phyloP scores from a whole-genome alignment of 192 early-diverging fungal genomes.

The Coemansia reversa region DNA sequence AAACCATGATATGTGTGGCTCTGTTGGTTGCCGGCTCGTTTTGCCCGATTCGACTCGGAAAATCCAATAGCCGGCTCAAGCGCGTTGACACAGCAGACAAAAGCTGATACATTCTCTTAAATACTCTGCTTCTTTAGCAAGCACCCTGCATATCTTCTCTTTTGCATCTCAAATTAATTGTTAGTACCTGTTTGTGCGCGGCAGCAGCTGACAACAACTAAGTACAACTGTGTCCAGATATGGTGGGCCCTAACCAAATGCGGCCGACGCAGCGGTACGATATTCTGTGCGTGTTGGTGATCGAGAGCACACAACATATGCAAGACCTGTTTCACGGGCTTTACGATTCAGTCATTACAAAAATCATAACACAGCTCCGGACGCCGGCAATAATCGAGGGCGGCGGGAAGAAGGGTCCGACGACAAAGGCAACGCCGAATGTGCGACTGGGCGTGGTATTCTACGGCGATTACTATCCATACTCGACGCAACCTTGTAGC shows the following conservation, averaged over 20 bases:
- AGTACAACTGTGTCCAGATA: background rate
- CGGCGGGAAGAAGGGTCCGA: slow-evolving; percentile 26
- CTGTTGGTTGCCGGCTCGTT: too few relatives aligned
- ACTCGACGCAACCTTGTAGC: slow-evolving; percentile 45
- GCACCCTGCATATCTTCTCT: too few relatives aligned
- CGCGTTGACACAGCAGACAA: background rate
- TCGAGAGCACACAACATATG: slow-evolving; percentile 53
- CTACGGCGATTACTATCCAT: slow-evolving; percentile 54
- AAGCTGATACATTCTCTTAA: background rate
- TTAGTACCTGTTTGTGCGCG: background rate
- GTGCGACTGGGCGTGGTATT: slow-evolving; percentile 54
- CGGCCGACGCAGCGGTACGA: slow-evolving; percentile 49
- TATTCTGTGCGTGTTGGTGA: slow-evolving; percentile 52
- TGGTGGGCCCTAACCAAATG: slow-evolving; percentile 49
- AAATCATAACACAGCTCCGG: slow-evolving; percentile 48
- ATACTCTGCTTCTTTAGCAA: background rate
- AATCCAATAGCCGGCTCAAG: background rate
- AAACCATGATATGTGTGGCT: background rate
- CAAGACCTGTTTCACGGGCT: slow-evolving; percentile 43
- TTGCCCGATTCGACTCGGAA: too few relatives aligned
- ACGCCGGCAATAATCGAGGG: slow-evolving; percentile 35
- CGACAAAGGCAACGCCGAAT: slow-evolving; percentile 47
- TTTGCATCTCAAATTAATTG: background rate
- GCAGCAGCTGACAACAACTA: too few relatives aligned
- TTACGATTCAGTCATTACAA: slow-evolving; percentile 46